Evolutionary conservation across 192 early-diverging fungal species (phyloP).

Genomic region (Cladochytrium replicatum): DNA sequence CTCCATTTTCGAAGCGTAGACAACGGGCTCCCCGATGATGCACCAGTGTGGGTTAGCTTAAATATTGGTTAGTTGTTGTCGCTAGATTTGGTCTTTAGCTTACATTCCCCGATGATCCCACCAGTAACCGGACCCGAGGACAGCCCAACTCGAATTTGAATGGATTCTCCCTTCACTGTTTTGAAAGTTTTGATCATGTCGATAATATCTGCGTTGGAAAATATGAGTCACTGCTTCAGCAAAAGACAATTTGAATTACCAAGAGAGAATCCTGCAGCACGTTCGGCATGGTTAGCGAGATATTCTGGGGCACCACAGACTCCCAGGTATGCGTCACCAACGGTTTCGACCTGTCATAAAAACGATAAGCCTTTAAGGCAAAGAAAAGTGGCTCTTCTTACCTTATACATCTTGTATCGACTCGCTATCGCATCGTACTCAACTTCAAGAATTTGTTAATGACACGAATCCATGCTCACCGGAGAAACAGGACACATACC

Average conservation of each 20-base stretch:
- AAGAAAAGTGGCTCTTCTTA: neutral
- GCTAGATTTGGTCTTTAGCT: no score
- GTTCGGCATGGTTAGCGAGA: conserved; percentile 22
- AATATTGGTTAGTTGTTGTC: no score
- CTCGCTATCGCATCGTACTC: neutral
- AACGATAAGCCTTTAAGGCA: neutral
- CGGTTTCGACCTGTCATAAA: conserved; percentile 27
- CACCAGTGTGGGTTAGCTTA: conserved; percentile 35
- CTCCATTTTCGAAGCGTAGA: conserved; percentile 36
- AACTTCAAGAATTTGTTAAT: neutral
- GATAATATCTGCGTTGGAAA: conserved; percentile 26
- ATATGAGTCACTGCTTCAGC: neutral
- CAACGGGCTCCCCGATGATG: conserved; percentile 35
- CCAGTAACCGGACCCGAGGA: conserved; percentile 34
- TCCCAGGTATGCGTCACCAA: conserved; percentile 27
- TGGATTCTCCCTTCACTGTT: conserved; percentile 25
- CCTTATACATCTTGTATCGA: neutral
- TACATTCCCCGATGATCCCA: conserved; percentile 30
- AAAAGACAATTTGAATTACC: conserved; percentile 8
- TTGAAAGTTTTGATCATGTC: conserved; percentile 28
- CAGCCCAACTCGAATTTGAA: conserved; percentile 35
- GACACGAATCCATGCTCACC: neutral
- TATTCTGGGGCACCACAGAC: conserved; percentile 18
- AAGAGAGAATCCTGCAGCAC: conserved; percentile 14
- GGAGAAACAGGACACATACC: neutral